These are phyloP conservation scores for Tilletia horrida DNA, from an alignment of 1,284 basidiomycete species.

Conservation along the genomic window DNA sequence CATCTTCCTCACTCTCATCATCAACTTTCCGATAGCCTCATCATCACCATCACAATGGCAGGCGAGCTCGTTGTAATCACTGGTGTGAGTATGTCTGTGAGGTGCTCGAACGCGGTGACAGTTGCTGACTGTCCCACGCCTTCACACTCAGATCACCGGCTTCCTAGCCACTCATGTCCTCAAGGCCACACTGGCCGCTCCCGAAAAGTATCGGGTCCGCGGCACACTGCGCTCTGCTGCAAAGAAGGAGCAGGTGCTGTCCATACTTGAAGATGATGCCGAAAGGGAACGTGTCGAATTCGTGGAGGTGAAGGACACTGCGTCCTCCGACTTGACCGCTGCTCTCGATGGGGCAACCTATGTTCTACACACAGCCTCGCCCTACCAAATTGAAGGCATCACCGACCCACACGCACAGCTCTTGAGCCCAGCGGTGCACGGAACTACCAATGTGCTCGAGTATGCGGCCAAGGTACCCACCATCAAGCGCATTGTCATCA, in stretches of 20 bases:
- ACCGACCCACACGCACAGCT: conserved; percentile 52
- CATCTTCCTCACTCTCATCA: too few species aligned
- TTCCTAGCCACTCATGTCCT: conserved; percentile 46
- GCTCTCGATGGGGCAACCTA: conserved; percentile 46
- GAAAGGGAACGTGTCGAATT: conserved; percentile 40
- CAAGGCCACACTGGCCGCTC: conserved; percentile 37
- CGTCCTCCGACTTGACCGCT: conserved; percentile 47
- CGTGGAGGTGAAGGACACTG: conserved; percentile 51
- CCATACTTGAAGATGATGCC: conserved; percentile 24
- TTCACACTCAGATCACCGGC: conserved; percentile 29
- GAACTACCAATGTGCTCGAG: conserved; percentile 49
- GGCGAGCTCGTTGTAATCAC: conserved; percentile 15
- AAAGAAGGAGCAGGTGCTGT: conserved; percentile 42
- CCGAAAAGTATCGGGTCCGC: conserved; percentile 39
- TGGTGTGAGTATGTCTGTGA: background rate
- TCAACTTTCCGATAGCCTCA: too few species aligned
- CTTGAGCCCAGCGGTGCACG: conserved; percentile 54
- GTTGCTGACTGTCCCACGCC: background rate
- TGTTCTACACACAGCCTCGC: conserved; percentile 38
- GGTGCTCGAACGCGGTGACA: background rate
- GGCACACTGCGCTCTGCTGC: conserved; percentile 38
- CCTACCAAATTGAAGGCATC: conserved; percentile 43
- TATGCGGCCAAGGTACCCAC: conserved; percentile 41
- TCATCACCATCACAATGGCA: background rate
- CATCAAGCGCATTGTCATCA: conserved; percentile 49